phyloP scores from a whole-genome alignment of 192 early-diverging fungal genomes.

The Podochytrium sp. region DNA sequence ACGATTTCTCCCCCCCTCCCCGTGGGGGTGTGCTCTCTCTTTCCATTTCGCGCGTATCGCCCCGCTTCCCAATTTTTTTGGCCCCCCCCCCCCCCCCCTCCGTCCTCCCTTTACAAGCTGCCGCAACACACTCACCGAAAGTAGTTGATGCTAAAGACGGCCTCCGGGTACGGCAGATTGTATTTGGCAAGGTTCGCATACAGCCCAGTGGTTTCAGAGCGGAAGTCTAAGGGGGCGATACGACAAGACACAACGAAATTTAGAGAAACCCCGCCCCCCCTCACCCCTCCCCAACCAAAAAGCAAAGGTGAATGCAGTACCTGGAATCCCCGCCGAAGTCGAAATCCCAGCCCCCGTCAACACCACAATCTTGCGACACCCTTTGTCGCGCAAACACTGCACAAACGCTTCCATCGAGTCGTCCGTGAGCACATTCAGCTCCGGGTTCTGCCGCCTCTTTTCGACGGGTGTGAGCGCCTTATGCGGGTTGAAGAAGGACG shows the following conservation, averaged over 20 bases:
- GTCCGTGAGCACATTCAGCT: slow-evolving; percentile 33
- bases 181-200: slow-evolving; percentile 83
- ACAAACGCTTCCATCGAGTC: slow-evolving; percentile 46
- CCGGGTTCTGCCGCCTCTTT: slow-evolving; percentile 22
- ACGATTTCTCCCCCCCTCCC: no score
- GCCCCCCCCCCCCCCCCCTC: no score
- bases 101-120: no score
- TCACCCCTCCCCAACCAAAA: no score
- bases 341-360: slow-evolving; percentile 90
- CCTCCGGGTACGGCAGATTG: slow-evolving; percentile 90
- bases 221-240: slow-evolving; percentile 73
- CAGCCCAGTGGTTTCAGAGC: slow-evolving; percentile 88
- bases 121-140: slow-evolving; percentile 59
- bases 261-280: neutral
- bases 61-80: no score
- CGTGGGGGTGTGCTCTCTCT: no score
- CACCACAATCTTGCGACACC: slow-evolving; percentile 66
- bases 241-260: no score
- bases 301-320: no score
- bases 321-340: slow-evolving; percentile 72
- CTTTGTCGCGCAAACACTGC: slow-evolving; percentile 38
- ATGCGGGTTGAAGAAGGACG: neutral
- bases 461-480: slow-evolving; percentile 9
- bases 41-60: no score
- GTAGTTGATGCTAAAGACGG: slow-evolving; percentile 94